Evolutionary conservation across 495 filamentous ascomycete species (phyloP).

Genomic region (Podospora australis): DNA sequence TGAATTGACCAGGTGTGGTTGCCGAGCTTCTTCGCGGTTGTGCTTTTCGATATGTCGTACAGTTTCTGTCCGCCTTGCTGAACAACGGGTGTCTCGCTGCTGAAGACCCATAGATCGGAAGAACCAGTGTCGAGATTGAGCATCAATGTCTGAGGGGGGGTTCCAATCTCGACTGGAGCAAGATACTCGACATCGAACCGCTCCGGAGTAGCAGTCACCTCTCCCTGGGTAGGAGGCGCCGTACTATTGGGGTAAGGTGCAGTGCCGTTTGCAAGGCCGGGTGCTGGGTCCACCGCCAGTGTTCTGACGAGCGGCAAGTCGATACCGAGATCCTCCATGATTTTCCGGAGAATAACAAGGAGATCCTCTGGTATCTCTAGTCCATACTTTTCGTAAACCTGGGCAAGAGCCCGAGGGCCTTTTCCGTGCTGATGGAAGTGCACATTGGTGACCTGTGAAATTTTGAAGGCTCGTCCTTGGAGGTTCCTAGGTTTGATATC

Average conservation of each 20-base stretch:
- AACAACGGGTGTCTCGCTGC: constrained; percentile 36
- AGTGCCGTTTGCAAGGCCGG: constrained; percentile 13
- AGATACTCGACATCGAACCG: constrained; percentile 65
- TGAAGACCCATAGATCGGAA: constrained; percentile 63
- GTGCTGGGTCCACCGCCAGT: too few relatives aligned
- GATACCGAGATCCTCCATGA: constrained; percentile 29
- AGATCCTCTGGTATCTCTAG: constrained; percentile 28
- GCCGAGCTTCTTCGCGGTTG: constrained; percentile 41
- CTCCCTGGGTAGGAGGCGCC: constrained; percentile 18
- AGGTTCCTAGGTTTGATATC: constrained; percentile 27
- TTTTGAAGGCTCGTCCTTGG: constrained; percentile 35
- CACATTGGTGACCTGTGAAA: constrained; percentile 36
- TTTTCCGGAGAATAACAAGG: constrained; percentile 19
- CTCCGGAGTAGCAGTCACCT: constrained; percentile 32
- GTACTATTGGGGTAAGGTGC: constrained; percentile 12
- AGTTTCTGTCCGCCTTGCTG: constrained; percentile 46
- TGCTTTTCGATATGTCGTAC: constrained; percentile 50
- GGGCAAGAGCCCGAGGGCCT: constrained; percentile 36
- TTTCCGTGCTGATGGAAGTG: constrained; percentile 29
- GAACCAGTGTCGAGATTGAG: constrained; percentile 75
- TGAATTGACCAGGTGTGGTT: constrained; percentile 60
- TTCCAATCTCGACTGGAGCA: constrained; percentile 60
- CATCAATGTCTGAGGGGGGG: constrained; percentile 60
- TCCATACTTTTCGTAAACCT: constrained; percentile 37
- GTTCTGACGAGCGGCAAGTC: neutral